Conservation (phyloP, 2,329 filamentous ascomycete species). For the Colletotrichum cereale region DNA sequence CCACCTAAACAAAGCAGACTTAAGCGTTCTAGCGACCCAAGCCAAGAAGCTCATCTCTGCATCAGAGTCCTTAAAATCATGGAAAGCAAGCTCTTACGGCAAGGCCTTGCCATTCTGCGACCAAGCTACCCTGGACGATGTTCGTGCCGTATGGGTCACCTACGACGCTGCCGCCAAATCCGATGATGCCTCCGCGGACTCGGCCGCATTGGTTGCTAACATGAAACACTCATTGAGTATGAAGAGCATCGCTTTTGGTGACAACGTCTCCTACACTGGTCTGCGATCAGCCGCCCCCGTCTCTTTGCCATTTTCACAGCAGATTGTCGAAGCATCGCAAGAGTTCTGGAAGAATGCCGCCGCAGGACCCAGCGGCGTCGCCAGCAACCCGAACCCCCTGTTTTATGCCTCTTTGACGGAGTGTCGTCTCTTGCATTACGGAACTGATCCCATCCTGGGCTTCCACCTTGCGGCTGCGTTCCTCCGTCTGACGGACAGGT, state of each 20-base stretch:
- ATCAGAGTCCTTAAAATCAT: conserved; percentile 55
- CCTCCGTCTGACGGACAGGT: conserved; percentile 52
- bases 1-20: conserved; percentile 55
- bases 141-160: conserved; percentile 34
- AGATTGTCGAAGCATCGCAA: conserved; percentile 43
- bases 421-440: conserved; percentile 58
- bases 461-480: conserved; percentile 68
- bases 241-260: conserved; percentile 29
- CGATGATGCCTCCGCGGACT: conserved; percentile 6
- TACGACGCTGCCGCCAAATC: conserved; percentile 13
- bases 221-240: conserved; percentile 21
- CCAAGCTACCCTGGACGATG: conserved; percentile 54
- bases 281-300: conserved; percentile 56
- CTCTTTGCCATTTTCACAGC: conserved; percentile 44
- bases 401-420: conserved; percentile 47
- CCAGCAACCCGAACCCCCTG: conserved; percentile 58
- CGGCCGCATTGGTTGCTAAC: conserved; percentile 11
- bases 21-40: conserved; percentile 49
- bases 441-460: conserved; percentile 64
- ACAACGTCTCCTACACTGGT: conserved; percentile 46
- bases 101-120: conserved; percentile 62
- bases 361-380: conserved; percentile 38
- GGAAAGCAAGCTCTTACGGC: conserved; percentile 61
- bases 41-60: conserved; percentile 54
- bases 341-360: conserved; percentile 54